These are phyloP conservation scores for Pichia sp. DNA, from an alignment of 1,139 yeast genomes.

Conservation along the genomic window DNA sequence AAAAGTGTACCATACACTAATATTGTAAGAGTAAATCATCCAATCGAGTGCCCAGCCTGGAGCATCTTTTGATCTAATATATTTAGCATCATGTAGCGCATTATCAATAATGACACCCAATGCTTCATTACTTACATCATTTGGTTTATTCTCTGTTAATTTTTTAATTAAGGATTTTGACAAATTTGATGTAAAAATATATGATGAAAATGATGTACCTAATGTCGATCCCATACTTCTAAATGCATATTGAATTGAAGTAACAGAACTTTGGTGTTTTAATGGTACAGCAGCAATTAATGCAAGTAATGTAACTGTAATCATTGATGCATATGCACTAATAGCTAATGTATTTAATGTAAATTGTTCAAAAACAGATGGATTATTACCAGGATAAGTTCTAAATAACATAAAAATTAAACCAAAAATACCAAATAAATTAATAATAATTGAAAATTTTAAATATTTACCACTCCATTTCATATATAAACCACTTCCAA, in stretches of 20 bases:
- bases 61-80: conserved; percentile 31
- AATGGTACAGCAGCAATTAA: conserved; percentile 48
- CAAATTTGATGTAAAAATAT: conserved; percentile 39
- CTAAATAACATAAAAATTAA: conserved; percentile 16
- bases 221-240: conserved; percentile 50
- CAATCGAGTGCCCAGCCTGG: conserved; percentile 35
- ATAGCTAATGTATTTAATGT: conserved; percentile 35
- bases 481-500: conserved; percentile 34
- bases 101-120: conserved; percentile 33
- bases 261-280: conserved; percentile 45
- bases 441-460: conserved; percentile 24
- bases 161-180: conserved; percentile 13
- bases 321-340: conserved; percentile 38
- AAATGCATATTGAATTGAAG: conserved; percentile 50
- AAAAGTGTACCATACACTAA: conserved; percentile 38
- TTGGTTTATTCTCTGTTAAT: conserved; percentile 26
- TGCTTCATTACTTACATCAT: conserved; percentile 25
- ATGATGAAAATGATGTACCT: conserved; percentile 46
- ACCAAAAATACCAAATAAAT: conserved; percentile 28
- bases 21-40: conserved; percentile 36
- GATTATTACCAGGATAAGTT: conserved; percentile 21
- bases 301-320: conserved; percentile 46
- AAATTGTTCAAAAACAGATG: conserved; percentile 31
- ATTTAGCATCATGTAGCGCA: conserved; percentile 42
- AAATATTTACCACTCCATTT: conserved; percentile 33